phyloP scores from a whole-genome alignment of 2,329 filamentous ascomycete species.

The Aspergillus sp. region DNA sequence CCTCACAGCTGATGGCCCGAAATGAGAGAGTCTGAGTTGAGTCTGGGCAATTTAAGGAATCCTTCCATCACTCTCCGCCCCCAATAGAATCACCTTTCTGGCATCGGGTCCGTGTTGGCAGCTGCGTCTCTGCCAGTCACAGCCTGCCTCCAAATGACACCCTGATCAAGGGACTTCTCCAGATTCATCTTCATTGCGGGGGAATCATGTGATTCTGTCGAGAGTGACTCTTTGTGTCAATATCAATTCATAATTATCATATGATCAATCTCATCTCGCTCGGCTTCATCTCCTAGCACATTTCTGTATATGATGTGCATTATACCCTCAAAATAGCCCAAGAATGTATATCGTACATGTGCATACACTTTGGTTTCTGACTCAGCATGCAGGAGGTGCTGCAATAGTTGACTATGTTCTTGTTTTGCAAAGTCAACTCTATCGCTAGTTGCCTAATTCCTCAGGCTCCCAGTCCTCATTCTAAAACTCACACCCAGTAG shows the following conservation, averaged over 20 bases:
- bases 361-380: too few relatives aligned
- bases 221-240: neutral
- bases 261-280: too few relatives aligned
- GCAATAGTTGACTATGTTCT: too few relatives aligned
- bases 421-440: too few relatives aligned
- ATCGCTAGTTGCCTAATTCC: too few relatives aligned
- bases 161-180: neutral
- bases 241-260: neutral
- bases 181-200: neutral
- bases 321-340: too few relatives aligned
- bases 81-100: neutral
- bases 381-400: too few relatives aligned
- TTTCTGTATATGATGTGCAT: too few relatives aligned
- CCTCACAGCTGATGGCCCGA: neutral
- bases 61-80: neutral
- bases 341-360: too few relatives aligned
- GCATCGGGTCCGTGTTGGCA: neutral
- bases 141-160: neutral
- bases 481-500: too few relatives aligned
- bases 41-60: neutral
- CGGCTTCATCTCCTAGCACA: too few relatives aligned
- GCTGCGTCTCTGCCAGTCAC: neutral
- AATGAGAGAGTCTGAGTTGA: neutral
- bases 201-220: neutral
- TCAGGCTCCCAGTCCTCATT: too few relatives aligned